Conservation (phyloP, 1,284 basidiomycete genomes). For the Porodaedalea pini region DNA sequence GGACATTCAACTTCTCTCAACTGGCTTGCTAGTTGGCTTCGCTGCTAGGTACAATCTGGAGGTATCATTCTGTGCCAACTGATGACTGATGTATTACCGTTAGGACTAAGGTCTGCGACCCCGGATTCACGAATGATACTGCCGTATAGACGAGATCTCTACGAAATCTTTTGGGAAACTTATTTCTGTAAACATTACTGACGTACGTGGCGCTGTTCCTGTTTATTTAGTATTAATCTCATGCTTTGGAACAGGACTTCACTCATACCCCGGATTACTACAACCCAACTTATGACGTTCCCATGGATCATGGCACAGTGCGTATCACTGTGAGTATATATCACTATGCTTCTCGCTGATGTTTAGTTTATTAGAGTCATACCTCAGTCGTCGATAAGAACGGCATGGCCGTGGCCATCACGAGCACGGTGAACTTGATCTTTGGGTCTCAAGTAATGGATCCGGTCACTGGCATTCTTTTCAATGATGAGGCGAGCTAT, state of each 20-base stretch:
- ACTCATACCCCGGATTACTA: conserved; percentile 85
- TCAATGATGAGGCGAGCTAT: conserved; percentile 74
- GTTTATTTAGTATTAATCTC: conserved; percentile 9
- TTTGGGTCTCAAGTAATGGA: conserved; percentile 89
- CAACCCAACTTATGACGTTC: conserved; percentile 75
- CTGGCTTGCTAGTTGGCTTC: conserved; percentile 53
- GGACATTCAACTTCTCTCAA: conserved; percentile 4
- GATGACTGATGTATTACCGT: conserved; percentile 12
- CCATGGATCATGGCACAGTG: conserved; percentile 84
- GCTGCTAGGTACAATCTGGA: conserved; percentile 54
- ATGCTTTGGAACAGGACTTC: conserved; percentile 47
- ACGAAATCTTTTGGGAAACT: conserved; percentile 66
- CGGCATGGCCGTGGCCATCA: conserved; percentile 83
- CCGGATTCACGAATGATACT: conserved; percentile 55
- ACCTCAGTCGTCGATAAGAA: conserved; percentile 76
- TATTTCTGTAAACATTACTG: conserved; percentile 69
- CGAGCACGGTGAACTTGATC: conserved; percentile 82
- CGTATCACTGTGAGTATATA: conserved; percentile 27
- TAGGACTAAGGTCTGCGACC: conserved; percentile 82
- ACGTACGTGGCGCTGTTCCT: conserved; percentile 48
- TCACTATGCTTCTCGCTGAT: not conserved
- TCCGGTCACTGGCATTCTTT: conserved; percentile 78
- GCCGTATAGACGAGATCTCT: conserved; percentile 62
- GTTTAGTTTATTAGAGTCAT: conserved; percentile 60
- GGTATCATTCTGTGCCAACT: conserved; percentile 9